phyloP scores from a whole-genome alignment of 306 rosid genomes.

The Styphnolobium japonicum region DNA sequence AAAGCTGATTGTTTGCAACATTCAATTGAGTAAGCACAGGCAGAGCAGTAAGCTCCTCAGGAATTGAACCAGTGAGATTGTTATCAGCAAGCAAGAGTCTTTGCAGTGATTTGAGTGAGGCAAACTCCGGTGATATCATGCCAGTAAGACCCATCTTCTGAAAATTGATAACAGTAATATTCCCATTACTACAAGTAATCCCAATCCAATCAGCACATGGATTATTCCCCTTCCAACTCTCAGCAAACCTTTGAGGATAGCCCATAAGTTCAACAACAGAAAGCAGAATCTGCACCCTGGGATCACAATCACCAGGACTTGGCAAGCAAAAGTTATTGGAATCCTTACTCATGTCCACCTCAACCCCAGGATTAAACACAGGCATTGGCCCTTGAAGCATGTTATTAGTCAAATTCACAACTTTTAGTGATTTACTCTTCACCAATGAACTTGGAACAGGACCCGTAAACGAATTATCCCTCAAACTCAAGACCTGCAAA shows the following conservation, averaged over 20 bases:
- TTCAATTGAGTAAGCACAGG: constrained; percentile 57
- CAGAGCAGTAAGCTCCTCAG: constrained; percentile 55
- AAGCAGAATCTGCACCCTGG: constrained; percentile 53
- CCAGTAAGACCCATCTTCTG: constrained; percentile 78
- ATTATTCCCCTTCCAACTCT: constrained; percentile 75
- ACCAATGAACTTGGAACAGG: constrained; percentile 63
- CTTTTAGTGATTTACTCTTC: constrained; percentile 47
- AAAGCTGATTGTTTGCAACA: constrained; percentile 61
- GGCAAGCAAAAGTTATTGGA: constrained; percentile 70
- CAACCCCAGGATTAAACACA: constrained; percentile 44
- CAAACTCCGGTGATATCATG: constrained; percentile 59
- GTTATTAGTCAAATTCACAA: constrained; percentile 77
- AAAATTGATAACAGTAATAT: constrained; percentile 61
- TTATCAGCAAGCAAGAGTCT: constrained; percentile 67
- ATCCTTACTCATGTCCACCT: constrained; percentile 58
- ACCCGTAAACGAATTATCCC: constrained; percentile 76
- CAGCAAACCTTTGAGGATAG: constrained; percentile 71
- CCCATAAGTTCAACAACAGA: constrained; percentile 47
- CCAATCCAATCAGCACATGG: constrained; percentile 82
- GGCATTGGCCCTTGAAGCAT: constrained; percentile 73
- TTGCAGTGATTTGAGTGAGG: constrained; percentile 51
- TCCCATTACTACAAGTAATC: constrained; percentile 56
- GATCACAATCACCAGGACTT: constrained; percentile 61
- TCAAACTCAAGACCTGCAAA: constrained; percentile 56
- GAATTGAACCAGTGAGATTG: constrained; percentile 66